Conservation (phyloP, 2,329 filamentous ascomycete genomes). For the Hypoxylon sp. region DNA sequence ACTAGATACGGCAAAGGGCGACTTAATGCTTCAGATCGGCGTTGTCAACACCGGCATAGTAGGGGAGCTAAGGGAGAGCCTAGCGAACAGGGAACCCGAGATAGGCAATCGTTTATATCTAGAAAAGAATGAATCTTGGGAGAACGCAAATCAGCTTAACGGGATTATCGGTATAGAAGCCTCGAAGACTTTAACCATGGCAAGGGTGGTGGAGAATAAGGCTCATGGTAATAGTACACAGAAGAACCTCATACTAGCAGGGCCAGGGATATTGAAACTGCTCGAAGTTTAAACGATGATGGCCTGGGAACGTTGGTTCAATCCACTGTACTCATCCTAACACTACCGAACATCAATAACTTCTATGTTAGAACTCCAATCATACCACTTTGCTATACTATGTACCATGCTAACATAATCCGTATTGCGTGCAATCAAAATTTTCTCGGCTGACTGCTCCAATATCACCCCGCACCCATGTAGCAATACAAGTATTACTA, state of each 20-base stretch:
- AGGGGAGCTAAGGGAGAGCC: conserved; percentile 9
- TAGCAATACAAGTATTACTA: neutral
- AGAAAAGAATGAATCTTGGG: conserved; percentile 7
- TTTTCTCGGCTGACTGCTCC: too few relatives aligned
- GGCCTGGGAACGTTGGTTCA: neutral
- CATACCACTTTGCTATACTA: neutral
- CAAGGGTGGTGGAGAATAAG: conserved; percentile 6
- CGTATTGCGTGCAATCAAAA: too few relatives aligned
- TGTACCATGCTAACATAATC: neutral
- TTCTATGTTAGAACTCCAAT: neutral
- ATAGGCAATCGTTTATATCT: neutral
- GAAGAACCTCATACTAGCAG: conserved; percentile 11
- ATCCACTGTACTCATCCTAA: neutral
- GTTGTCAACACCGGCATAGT: conserved; percentile 6
- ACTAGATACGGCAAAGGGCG: conserved; percentile 8
- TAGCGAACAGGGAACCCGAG: neutral
- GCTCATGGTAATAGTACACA: conserved; percentile 13
- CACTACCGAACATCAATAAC: neutral
- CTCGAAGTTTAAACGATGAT: conserved; percentile 2
- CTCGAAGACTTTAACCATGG: conserved; percentile 1
- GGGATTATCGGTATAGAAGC: conserved; percentile 9
- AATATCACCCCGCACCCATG: neutral
- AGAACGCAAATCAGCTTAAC: conserved; percentile 13
- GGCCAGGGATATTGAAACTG: neutral
- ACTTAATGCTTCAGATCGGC: conserved; percentile 6